These are phyloP conservation scores for Mycena maculata DNA, from an alignment of 768 basidiomycete species.

Conservation along the genomic window DNA sequence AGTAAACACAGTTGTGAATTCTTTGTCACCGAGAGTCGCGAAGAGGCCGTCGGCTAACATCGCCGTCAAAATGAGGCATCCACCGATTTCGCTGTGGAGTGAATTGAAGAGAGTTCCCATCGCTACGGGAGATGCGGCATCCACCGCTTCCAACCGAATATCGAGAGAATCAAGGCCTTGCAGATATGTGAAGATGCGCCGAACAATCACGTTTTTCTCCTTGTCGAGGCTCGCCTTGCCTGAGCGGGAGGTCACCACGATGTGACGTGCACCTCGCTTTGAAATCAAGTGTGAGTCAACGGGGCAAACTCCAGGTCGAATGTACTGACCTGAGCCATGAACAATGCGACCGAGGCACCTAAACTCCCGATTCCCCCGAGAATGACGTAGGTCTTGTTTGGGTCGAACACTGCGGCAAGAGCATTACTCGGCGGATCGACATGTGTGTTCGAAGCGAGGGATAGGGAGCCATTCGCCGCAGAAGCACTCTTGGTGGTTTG, in stretches of 20 bases:
- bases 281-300: background rate
- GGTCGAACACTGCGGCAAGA: conserved; percentile 37
- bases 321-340: conserved; percentile 52
- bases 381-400: conserved; percentile 49
- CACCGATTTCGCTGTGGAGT: conserved; percentile 41
- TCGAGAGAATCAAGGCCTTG: conserved; percentile 40
- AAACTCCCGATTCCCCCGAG: conserved; percentile 53
- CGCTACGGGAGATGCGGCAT: conserved; percentile 40
- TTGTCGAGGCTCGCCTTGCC: conserved; percentile 42
- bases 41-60: conserved; percentile 48
- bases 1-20: conserved; percentile 41
- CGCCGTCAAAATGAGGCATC: conserved; percentile 48
- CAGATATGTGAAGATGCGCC: conserved; percentile 44
- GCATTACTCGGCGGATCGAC: background rate
- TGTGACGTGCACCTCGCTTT: conserved; percentile 50
- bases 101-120: conserved; percentile 37
- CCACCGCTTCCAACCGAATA: conserved; percentile 43
- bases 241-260: conserved; percentile 51
- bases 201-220: conserved; percentile 38
- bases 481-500: background rate
- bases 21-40: conserved; percentile 42
- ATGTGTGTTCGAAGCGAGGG: no score
- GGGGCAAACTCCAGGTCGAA: background rate
- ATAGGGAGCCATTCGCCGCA: no score
- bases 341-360: conserved; percentile 50